These are phyloP conservation scores for Setomelanomma holmii DNA, from an alignment of 2,329 filamentous ascomycete genomes.

Conservation along the genomic window DNA sequence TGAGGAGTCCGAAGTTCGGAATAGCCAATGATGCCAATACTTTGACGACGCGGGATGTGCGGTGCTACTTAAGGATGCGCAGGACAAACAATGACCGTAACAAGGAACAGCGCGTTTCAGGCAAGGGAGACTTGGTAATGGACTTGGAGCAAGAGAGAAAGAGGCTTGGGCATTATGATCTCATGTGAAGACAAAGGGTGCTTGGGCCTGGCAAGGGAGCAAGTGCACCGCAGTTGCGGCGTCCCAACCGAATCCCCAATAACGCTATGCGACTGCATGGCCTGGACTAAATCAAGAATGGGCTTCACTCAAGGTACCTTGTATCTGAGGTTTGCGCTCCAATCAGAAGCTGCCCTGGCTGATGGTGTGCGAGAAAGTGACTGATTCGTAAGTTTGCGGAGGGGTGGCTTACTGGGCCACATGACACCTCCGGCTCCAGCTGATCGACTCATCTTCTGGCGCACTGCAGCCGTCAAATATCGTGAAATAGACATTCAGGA, in stretches of 20 bases:
- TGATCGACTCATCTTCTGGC: slow-evolving; percentile 45
- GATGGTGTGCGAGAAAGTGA: slow-evolving; percentile 46
- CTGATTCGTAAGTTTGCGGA: slow-evolving; percentile 46
- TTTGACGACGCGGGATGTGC: slow-evolving; percentile 32
- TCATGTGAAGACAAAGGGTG: slow-evolving; percentile 39
- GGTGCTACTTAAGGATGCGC: slow-evolving; percentile 37
- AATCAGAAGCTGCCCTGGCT: slow-evolving; percentile 35
- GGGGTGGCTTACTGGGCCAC: slow-evolving; percentile 49
- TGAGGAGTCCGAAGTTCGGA: slow-evolving; percentile 37
- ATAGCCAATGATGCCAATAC: slow-evolving; percentile 25
- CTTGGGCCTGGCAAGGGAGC: slow-evolving; percentile 28
- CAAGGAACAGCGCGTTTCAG: slow-evolving; percentile 30
- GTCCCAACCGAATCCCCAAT: slow-evolving; percentile 39
- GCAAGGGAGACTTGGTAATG: slow-evolving; percentile 27
- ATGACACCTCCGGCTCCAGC: slow-evolving; percentile 44
- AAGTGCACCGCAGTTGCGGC: slow-evolving; percentile 36
- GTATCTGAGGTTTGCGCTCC: slow-evolving; percentile 36
- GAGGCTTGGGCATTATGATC: slow-evolving; percentile 35
- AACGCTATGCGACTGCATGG: slow-evolving; percentile 44
- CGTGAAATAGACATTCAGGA: slow-evolving; percentile 26
- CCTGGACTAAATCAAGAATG: slow-evolving; percentile 46
- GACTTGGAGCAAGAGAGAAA: slow-evolving; percentile 25
- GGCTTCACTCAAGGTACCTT: slow-evolving; percentile 45
- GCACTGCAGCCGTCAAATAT: slow-evolving; percentile 32
- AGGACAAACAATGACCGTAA: slow-evolving; percentile 28